Evolutionary conservation across 2,329 filamentous ascomycete genomes (phyloP).

Genomic region (Trichoderma citrinoviride): DNA sequence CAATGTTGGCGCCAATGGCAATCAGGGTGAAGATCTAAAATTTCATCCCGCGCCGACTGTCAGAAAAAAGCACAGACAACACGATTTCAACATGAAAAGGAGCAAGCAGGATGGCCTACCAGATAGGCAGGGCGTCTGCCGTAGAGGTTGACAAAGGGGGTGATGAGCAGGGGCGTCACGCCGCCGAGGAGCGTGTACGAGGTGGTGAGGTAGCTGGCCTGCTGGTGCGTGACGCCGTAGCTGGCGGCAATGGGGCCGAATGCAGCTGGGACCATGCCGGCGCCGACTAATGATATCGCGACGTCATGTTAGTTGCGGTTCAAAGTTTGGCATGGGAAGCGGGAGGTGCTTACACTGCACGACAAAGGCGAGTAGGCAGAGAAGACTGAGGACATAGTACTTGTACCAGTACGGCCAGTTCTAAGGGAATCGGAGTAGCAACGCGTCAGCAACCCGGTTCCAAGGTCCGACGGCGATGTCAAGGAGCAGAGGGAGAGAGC

Average conservation of each 20-base stretch:
- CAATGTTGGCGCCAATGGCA: conserved; percentile 12
- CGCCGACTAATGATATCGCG: not conserved
- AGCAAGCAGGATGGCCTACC: not conserved
- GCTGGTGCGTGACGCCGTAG: conserved; percentile 6
- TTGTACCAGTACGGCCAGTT: conserved; percentile 14
- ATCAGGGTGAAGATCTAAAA: conserved; percentile 7
- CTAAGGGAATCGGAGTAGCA: not conserved
- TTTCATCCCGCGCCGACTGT: not conserved
- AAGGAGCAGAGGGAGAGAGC: not conserved
- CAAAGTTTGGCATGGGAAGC: not conserved
- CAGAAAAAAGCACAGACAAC: not conserved
- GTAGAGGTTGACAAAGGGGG: conserved; percentile 10
- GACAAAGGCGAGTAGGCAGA: conserved; percentile 15
- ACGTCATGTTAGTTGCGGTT: not conserved
- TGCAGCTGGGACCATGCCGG: conserved; percentile 14
- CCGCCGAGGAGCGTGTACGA: conserved; percentile 18
- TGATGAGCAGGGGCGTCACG: conserved; percentile 9
- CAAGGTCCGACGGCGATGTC: not conserved
- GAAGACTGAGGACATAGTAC: conserved; percentile 6
- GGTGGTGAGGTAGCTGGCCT: conserved; percentile 15
- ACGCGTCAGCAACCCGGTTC: not conserved
- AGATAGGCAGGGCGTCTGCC: conserved; percentile 12
- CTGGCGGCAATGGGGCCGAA: conserved; percentile 2
- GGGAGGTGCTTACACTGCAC: conserved; percentile 5
- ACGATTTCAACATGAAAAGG: too few relatives aligned